Evolutionary conservation across 75 land plant species (phyloP).

Genomic region (Larix kaempferi): DNA sequence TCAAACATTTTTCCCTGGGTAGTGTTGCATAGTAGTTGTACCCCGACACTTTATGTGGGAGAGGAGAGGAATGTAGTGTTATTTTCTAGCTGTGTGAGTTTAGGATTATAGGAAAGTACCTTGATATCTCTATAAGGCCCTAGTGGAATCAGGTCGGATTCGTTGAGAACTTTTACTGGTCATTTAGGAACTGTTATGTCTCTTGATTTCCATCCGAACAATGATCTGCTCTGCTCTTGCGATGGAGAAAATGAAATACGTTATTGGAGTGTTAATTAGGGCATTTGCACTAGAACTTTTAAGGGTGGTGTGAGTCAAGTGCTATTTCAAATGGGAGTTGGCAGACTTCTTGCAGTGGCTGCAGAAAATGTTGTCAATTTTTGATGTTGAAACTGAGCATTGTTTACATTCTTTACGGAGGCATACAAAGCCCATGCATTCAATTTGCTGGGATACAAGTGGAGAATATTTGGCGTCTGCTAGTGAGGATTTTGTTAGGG

Average conservation of each 20-base stretch:
- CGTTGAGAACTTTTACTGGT: conserved; percentile 81
- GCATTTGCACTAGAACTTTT: conserved; percentile 59
- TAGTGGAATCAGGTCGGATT: no score
- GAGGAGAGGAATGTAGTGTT: no score
- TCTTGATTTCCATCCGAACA: conserved; percentile 85
- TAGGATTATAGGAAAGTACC: no score
- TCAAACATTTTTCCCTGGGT: no score
- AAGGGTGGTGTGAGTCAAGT: conserved; percentile 88
- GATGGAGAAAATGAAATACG: conserved; percentile 88
- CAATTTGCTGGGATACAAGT: conserved; percentile 81
- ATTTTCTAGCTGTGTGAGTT: no score
- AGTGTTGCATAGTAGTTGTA: no score
- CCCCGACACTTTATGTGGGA: no score
- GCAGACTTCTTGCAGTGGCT: conserved; percentile 86
- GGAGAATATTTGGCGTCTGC: conserved; percentile 86
- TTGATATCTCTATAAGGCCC: no score
- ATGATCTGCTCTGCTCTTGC: conserved; percentile 84
- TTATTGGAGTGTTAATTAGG: conserved; percentile 94
- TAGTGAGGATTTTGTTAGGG: conserved; percentile 89
- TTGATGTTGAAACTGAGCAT: not conserved
- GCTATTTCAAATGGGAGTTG: conserved; percentile 83
- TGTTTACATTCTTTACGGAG: conserved; percentile 37
- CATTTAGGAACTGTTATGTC: conserved; percentile 81
- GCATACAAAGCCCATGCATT: conserved; percentile 78
- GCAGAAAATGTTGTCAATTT: conserved; percentile 39